Percentiles rank a stretch among this genome's conserved stretches.
phyloP scores from a whole-genome alignment of 305 asterid genomes.

The Solanum aculeatissimum region DNA sequence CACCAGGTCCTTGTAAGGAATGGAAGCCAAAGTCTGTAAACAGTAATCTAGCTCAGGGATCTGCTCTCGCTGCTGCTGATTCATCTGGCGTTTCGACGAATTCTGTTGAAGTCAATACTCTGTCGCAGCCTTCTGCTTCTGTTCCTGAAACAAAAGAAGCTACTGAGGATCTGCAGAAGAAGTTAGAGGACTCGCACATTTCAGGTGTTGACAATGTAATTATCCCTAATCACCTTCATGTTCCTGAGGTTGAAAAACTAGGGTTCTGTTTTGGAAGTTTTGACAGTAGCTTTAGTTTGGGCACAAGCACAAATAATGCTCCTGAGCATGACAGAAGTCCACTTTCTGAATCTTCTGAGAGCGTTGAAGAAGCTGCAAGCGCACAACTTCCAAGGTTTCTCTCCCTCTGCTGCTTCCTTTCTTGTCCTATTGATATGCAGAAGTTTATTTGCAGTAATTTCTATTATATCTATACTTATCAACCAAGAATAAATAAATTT shows the following conservation, averaged over 20 bases:
- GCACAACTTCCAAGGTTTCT: constrained; percentile 55
- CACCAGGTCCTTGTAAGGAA: constrained; percentile 64
- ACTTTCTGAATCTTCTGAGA: constrained; percentile 41
- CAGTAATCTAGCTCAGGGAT: constrained; percentile 33
- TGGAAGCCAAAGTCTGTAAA: constrained; percentile 85
- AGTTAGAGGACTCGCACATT: constrained; percentile 47
- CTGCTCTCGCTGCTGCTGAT: constrained; percentile 25
- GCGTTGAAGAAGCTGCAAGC: constrained; percentile 41
- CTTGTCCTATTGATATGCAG: not conserved
- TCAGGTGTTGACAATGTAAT: constrained; percentile 67
- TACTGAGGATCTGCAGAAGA: constrained; percentile 46
- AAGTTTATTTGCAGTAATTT: not conserved
- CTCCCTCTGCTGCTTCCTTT: not conserved
- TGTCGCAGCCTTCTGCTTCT: constrained; percentile 20
- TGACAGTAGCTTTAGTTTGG: constrained; percentile 55
- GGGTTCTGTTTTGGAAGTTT: constrained; percentile 95
- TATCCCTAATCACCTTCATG: constrained; percentile 80
- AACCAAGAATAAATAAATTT: not conserved
- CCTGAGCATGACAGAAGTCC: constrained; percentile 32
- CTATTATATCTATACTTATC: not conserved
- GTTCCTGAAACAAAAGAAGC: constrained; percentile 38
- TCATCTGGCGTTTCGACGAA: constrained; percentile 33
- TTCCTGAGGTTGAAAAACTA: constrained; percentile 74
- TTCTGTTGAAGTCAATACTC: constrained; percentile 34
- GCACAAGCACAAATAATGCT: constrained; percentile 29